Conservation (phyloP, 768 basidiomycete genomes). For the Suillus clintonianus region DNA sequence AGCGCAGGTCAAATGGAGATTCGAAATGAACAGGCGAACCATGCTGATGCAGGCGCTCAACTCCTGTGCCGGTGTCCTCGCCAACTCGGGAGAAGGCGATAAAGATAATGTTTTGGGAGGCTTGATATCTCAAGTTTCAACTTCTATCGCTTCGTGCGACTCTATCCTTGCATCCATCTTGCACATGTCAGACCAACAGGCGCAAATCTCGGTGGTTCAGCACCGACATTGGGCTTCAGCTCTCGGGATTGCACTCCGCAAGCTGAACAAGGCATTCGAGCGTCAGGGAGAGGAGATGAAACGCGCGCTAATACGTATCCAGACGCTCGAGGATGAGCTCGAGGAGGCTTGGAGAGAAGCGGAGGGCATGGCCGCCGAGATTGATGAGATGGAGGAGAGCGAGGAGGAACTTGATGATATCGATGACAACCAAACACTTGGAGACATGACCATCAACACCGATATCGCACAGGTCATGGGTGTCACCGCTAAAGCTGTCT, state of each 20-base stretch:
- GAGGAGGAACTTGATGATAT: constrained; percentile 25
- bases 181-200: constrained; percentile 59
- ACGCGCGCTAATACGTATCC: constrained; percentile 47
- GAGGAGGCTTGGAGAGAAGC: constrained; percentile 83
- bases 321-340: constrained; percentile 65
- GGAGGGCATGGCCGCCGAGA: constrained; percentile 68
- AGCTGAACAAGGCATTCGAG: constrained; percentile 76
- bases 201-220: constrained; percentile 59
- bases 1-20: constrained; percentile 68
- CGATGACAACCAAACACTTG: constrained; percentile 29
- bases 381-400: constrained; percentile 59
- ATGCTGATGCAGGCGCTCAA: constrained; percentile 74
- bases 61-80: constrained; percentile 43
- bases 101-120: constrained; percentile 39
- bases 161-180: constrained; percentile 57
- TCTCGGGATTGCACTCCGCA: constrained; percentile 73
- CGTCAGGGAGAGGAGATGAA: constrained; percentile 61
- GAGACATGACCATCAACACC: constrained; percentile 24
- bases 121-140: constrained; percentile 59
- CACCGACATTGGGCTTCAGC: constrained; percentile 77
- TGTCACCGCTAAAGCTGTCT: constrained; percentile 40
- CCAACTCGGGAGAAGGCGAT: constrained; percentile 32
- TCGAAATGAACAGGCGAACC: constrained; percentile 63
- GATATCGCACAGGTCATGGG: constrained; percentile 35
- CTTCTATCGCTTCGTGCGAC: constrained; percentile 61